These are phyloP conservation scores for Xanthoconium stramineum DNA, from an alignment of 768 basidiomycete genomes.

Conservation along the genomic window DNA sequence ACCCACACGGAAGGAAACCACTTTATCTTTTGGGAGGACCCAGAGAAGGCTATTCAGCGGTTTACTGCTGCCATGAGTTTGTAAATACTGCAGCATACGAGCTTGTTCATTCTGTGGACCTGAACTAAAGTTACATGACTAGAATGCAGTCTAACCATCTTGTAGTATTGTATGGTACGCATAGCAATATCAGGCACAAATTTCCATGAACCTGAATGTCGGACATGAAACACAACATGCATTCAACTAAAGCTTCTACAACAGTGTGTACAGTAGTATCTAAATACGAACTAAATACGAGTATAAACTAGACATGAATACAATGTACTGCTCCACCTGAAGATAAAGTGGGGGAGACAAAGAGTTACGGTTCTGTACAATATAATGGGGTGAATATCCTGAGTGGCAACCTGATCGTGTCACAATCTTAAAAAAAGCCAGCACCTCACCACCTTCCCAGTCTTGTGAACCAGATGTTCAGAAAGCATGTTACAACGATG, in stretches of 20 bases:
- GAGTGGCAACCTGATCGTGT: not conserved
- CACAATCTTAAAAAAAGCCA: not conserved
- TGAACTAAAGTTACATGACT: no score
- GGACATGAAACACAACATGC: not conserved
- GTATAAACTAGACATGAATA: constrained; percentile 22
- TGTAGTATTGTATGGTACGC: not conserved
- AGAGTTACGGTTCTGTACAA: constrained; percentile 8
- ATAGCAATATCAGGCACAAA: not conserved
- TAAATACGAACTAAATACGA: constrained; percentile 17
- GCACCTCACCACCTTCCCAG: constrained; percentile 40
- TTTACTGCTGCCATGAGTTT: constrained; percentile 6
- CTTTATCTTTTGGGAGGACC: constrained; percentile 24
- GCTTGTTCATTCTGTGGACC: no score
- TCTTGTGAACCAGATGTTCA: constrained; percentile 49
- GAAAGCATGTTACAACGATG: constrained; percentile 50
- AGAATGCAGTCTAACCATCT: no score
- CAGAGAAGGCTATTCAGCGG: constrained; percentile 20
- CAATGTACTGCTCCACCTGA: constrained; percentile 4
- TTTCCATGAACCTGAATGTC: not conserved
- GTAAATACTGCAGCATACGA: not conserved
- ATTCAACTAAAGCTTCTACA: not conserved
- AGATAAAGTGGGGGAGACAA: not conserved
- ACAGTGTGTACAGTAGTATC: not conserved
- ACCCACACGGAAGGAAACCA: constrained; percentile 21
- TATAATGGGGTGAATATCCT: not conserved